phyloP scores from a whole-genome alignment of 345 rosid species.

The Populus euphratica region DNA sequence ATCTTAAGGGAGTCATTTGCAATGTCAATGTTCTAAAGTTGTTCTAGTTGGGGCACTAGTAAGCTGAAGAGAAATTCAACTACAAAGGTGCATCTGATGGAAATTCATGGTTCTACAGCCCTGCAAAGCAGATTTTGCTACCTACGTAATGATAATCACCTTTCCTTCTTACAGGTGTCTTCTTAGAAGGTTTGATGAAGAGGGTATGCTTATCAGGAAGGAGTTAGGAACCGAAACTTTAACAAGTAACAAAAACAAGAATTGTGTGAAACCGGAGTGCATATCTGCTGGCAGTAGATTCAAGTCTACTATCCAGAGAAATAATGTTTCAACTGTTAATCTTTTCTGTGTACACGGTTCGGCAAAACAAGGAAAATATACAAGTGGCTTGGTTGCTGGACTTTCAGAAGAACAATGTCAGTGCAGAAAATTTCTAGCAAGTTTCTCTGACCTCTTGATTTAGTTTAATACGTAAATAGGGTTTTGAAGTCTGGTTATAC shows the following conservation, averaged over 20 bases:
- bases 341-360: neutral
- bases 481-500: neutral
- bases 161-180: conserved; percentile 6
- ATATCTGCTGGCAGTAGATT: neutral
- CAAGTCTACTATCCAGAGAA: neutral
- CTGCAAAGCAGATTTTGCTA: neutral
- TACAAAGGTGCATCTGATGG: neutral
- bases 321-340: neutral
- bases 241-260: neutral
- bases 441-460: neutral
- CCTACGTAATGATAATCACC: neutral
- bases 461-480: neutral
- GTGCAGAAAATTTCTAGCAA: neutral
- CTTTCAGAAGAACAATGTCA: neutral
- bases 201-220: neutral
- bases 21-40: neutral
- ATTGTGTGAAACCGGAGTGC: neutral
- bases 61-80: neutral
- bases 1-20: neutral
- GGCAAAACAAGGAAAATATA: neutral
- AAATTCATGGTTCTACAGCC: neutral
- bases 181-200: neutral
- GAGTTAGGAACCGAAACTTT: neutral
- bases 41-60: neutral
- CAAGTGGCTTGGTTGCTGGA: neutral